These are phyloP conservation scores for Saksenaea oblongispora DNA, from an alignment of 371 early-diverging fungal species.

Conservation along the genomic window DNA sequence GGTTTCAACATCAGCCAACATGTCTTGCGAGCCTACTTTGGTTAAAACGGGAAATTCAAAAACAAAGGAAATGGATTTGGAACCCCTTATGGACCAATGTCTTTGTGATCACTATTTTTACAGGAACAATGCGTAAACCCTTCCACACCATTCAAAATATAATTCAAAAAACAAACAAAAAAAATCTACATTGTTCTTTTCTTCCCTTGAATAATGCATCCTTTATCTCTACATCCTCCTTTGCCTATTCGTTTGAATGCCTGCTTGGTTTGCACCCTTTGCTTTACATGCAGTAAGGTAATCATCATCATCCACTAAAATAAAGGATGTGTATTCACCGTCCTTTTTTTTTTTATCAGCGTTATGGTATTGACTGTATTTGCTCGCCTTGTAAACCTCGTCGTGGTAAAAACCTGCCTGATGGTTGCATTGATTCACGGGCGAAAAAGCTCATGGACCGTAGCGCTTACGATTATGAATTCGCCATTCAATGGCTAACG, in stretches of 20 bases:
- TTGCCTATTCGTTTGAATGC: constrained; percentile 10
- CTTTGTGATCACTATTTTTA: neutral
- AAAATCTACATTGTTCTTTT: neutral
- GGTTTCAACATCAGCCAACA: constrained; percentile 79
- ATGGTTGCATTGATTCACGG: constrained; percentile 32
- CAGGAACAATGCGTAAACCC: neutral
- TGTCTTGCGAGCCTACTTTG: constrained; percentile 73
- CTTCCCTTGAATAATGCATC: constrained; percentile 1
- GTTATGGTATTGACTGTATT: constrained; percentile 28
- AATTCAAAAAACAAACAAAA: constrained; percentile 7
- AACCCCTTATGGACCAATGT: neutral
- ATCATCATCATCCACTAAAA: neutral
- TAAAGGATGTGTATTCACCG: neutral
- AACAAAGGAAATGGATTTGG: neutral
- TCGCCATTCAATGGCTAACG: constrained; percentile 30
- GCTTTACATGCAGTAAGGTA: constrained; percentile 14
- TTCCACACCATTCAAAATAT: neutral
- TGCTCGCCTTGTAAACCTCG: constrained; percentile 34
- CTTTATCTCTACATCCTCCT: constrained; percentile 2
- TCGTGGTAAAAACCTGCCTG: constrained; percentile 37
- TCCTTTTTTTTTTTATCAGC: constrained; percentile 14
- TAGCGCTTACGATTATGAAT: constrained; percentile 33
- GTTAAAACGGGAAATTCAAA: constrained; percentile 11
- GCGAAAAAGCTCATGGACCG: constrained; percentile 29
- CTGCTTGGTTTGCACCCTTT: constrained; percentile 7